A percentile compares a stretch with the other conserved stretches of the same genome.
phyloP scores from a whole-genome alignment of 73 alveolate species.

The Symbiodinium natans region DNA sequence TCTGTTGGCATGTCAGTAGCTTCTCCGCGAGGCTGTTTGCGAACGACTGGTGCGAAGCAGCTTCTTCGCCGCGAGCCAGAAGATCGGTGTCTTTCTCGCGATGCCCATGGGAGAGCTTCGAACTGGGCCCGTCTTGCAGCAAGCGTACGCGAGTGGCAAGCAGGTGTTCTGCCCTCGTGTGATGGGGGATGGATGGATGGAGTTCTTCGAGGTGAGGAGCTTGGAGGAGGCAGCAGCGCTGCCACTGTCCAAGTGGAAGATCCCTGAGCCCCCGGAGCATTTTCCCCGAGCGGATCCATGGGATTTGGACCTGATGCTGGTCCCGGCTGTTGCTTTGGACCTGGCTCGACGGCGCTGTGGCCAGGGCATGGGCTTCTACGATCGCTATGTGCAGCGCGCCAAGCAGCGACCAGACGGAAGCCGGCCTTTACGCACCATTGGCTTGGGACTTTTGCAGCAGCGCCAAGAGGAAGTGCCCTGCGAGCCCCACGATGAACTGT shows the following conservation, averaged over 20 bases:
- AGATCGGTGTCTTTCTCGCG: not conserved
- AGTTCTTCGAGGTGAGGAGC: not conserved
- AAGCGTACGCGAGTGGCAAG: not conserved
- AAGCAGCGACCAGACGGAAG: not conserved
- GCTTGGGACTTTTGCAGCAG: not conserved
- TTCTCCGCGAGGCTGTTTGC: not conserved
- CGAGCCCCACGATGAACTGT: not conserved
- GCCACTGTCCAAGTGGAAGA: constrained; percentile 66
- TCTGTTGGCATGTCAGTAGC: no score
- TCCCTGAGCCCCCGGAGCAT: constrained; percentile 22
- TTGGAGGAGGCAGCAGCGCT: not conserved
- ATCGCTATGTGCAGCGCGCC: not conserved
- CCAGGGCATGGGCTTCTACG: constrained; percentile 80
- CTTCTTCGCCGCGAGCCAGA: not conserved
- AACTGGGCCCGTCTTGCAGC: not conserved
- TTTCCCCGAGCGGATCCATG: constrained; percentile 7
- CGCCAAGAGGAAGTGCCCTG: not conserved
- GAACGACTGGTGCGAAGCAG: constrained; percentile 6
- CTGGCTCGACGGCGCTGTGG: constrained; percentile 63
- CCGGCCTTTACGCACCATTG: not conserved
- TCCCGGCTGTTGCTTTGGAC: constrained; percentile 82
- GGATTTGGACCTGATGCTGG: constrained; percentile 69
- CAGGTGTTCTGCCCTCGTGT: constrained; percentile 37
- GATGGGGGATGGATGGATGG: constrained; percentile 35
- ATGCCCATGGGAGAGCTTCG: constrained; percentile 21